Base-by-base conservation (phyloP, 257 asterid genomes). In the Ehretia macrophylla region DNA sequence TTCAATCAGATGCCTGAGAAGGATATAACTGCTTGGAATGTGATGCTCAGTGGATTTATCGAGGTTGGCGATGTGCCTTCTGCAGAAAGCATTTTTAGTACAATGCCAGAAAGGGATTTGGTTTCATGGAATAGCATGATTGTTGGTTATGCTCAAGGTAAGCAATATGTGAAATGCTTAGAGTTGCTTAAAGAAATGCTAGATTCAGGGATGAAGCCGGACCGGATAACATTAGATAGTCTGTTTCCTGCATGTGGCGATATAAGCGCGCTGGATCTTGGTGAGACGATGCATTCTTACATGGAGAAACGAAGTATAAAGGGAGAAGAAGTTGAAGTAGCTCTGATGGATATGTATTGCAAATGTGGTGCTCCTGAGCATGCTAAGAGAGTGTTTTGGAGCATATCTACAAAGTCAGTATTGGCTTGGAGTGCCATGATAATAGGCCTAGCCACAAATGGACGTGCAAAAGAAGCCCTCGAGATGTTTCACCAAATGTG, bases 321-420 rank as follows among this genome's bases (percentile, higher is more conserved):
- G 14, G 47, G 47, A 42, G 47, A 42, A 42, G 47, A 42, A 42
- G 47, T 42, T 42, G 47, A 42, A 42, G 12, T 14, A 66, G 74
- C 91, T 46, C 85, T 82, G 17, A 46, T 85, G 21, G 87, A 85
- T 72, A 87, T 82, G 94, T 85, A 78, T 32, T 84, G 91, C 46
- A 87, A 82, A 71, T 84, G 94, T 62, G 91, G 94, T n/a, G 75
- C 77, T 11, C 40, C 78, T 53, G 84, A 73, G 2, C 60, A 51
- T 23, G 91, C 86, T 0, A 18, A 76, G 51, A 79, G 69, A 11
- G 58, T 77, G 53, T 85, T 83, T 21, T 22, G 50, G 0, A 61
- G 54, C 61, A 72, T 80, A 72, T 65, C 68, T 0, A 74, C 68
- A 71, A 85, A 76, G 58, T 76, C 73, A 54, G 55, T 68, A 3